phyloP scores from a whole-genome alignment of 495 filamentous ascomycete genomes.

The Pyronema domesticum region DNA sequence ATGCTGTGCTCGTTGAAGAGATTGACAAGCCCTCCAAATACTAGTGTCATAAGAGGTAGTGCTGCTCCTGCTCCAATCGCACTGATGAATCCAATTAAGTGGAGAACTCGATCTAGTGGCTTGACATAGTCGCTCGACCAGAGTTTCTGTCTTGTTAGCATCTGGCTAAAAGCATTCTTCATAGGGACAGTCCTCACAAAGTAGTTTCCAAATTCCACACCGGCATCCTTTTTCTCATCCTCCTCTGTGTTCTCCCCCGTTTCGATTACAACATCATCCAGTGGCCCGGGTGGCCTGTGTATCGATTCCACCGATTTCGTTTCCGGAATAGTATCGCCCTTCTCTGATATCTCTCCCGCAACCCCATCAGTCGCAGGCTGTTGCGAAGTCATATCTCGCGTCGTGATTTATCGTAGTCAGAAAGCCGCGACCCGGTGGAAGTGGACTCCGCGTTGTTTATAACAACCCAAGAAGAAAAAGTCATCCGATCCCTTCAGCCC shows the following conservation, averaged over 20 bases:
- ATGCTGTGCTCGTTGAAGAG: constrained; percentile 20
- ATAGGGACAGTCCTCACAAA: neutral
- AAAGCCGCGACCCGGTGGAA: too few relatives aligned
- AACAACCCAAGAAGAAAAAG: too few relatives aligned
- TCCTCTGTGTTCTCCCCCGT: neutral
- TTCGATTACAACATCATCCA: too few relatives aligned
- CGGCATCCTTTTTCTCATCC: neutral
- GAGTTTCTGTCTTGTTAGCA: neutral
- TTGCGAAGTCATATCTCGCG: too few relatives aligned
- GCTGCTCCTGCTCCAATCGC: constrained; percentile 13
- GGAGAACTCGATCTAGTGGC: constrained; percentile 12
- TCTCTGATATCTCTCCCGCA: too few relatives aligned
- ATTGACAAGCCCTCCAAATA: constrained; percentile 22
- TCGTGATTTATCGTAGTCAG: too few relatives aligned
- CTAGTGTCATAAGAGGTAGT: constrained; percentile 26
- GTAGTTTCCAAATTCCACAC: neutral
- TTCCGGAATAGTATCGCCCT: too few relatives aligned
- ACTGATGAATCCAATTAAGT: constrained; percentile 11
- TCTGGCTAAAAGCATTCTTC: neutral
- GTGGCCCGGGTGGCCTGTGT: too few relatives aligned
- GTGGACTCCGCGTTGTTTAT: too few relatives aligned
- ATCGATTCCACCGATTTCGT: too few relatives aligned
- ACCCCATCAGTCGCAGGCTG: too few relatives aligned
- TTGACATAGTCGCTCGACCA: constrained; percentile 3
- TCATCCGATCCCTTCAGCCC: too few relatives aligned